Evolutionary conservation across 2,329 filamentous ascomycete species (phyloP).

Genomic region (Trichoderma pleuroti): DNA sequence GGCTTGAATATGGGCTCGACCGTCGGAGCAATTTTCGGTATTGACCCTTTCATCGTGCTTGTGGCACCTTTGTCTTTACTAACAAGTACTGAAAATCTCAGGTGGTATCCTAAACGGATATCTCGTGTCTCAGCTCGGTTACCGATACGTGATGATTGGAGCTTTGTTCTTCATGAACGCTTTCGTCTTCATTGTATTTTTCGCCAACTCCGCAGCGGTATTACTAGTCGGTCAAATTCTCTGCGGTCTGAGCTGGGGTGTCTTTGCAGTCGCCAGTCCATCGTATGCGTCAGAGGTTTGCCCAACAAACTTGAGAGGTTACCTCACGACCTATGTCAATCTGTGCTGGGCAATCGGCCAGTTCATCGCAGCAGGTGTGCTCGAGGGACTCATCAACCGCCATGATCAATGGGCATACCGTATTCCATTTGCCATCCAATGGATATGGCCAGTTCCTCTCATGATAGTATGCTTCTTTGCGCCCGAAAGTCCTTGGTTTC

Average conservation of each 20-base stretch:
- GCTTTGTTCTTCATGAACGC: constrained; percentile 28
- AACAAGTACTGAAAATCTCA: constrained; percentile 27
- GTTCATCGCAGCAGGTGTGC: constrained; percentile 38
- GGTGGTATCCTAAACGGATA: constrained; percentile 15
- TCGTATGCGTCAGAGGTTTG: constrained; percentile 46
- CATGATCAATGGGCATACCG: constrained; percentile 43
- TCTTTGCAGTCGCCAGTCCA: constrained; percentile 44
- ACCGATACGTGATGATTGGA: constrained; percentile 41
- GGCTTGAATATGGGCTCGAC: constrained; percentile 43
- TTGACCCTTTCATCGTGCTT: constrained; percentile 13
- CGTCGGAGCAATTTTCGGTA: constrained; percentile 47
- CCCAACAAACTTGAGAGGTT: constrained; percentile 39
- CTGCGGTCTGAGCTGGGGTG: constrained; percentile 44
- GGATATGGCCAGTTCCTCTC: constrained; percentile 25
- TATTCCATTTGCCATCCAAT: constrained; percentile 32
- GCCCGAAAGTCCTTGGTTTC: constrained; percentile 36
- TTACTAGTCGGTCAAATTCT: constrained; percentile 44
- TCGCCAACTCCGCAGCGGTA: constrained; percentile 36
- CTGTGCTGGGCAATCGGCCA: constrained; percentile 48
- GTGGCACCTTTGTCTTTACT: neutral
- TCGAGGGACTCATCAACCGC: constrained; percentile 28
- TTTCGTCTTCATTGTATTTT: constrained; percentile 48
- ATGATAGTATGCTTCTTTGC: constrained; percentile 27
- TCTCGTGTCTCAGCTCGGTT: constrained; percentile 33
- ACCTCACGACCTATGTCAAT: constrained; percentile 45